These are phyloP conservation scores for Fusarium guadeloupense DNA, from an alignment of 2,329 filamentous ascomycete species.

Conservation along the genomic window DNA sequence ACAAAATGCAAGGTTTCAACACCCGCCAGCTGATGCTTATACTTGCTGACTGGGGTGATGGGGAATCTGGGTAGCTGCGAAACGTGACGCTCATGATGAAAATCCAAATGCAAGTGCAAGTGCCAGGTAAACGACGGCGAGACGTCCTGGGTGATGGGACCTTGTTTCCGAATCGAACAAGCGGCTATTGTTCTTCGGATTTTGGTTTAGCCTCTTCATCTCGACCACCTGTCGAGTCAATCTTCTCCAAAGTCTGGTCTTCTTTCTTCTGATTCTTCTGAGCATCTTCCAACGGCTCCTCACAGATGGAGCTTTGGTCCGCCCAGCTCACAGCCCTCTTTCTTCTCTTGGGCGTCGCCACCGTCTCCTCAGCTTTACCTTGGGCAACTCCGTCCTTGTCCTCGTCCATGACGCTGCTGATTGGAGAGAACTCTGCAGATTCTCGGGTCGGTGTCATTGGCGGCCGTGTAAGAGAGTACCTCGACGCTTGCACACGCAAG, in stretches of 20 bases:
- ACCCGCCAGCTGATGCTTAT: constrained; percentile 5
- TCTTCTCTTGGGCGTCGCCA: constrained; percentile 27
- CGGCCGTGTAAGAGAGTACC: constrained; percentile 37
- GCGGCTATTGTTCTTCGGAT: constrained; percentile 8
- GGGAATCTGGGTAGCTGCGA: constrained; percentile 21
- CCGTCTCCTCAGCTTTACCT: constrained; percentile 30
- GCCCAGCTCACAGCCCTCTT: constrained; percentile 39
- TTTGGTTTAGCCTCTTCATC: constrained; percentile 7
- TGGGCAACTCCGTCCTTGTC: constrained; percentile 28
- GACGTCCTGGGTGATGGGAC: background rate
- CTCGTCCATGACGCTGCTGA: constrained; percentile 14
- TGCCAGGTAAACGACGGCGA: background rate
- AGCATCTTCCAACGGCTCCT: constrained; percentile 27
- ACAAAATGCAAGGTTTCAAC: constrained; percentile 30
- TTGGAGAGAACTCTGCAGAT: constrained; percentile 39
- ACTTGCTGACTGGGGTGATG: constrained; percentile 8
- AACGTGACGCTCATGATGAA: constrained; percentile 11
- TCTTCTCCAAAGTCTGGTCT: constrained; percentile 28
- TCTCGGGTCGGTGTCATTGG: constrained; percentile 48
- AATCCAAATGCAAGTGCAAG: constrained; percentile 12
- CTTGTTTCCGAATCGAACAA: background rate
- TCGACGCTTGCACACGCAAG: constrained; percentile 42
- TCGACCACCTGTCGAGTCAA: constrained; percentile 14
- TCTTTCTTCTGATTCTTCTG: constrained; percentile 15
- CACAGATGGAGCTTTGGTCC: constrained; percentile 33